Percentiles rank a stretch among this genome's conserved stretches.
Conservation (phyloP, 2,329 filamentous ascomycete species). For the Myriosclerotinia duriaeana region DNA sequence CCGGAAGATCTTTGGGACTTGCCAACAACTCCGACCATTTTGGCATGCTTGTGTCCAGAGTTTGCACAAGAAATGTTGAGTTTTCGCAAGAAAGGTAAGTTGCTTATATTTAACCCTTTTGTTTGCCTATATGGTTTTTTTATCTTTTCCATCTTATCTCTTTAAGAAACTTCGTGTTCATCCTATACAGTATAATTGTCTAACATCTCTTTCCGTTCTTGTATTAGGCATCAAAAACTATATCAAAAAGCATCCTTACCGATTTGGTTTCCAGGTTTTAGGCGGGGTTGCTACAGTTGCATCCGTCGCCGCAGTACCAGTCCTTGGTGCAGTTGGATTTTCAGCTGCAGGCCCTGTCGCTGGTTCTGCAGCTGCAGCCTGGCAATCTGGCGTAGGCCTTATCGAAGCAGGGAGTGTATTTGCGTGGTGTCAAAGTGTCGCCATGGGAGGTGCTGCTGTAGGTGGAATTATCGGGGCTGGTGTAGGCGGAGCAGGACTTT, state of each 20-base stretch:
- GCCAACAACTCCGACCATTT: neutral
- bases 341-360: conserved; percentile 30
- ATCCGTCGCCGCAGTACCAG: neutral
- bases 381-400: conserved; percentile 35
- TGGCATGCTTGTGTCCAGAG: neutral
- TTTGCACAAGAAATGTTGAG: neutral
- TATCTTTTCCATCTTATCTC: neutral
- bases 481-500: neutral
- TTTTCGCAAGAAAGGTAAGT: conserved; percentile 10
- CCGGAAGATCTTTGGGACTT: conserved; percentile 5
- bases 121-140: neutral
- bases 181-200: neutral
- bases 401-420: conserved; percentile 38
- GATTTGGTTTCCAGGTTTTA: conserved; percentile 3
- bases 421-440: conserved; percentile 38
- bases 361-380: conserved; percentile 34
- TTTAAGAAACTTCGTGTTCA: too few species aligned
- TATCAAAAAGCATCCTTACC: conserved; percentile 7
- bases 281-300: neutral
- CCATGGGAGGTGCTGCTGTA: conserved; percentile 14
- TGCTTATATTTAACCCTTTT: neutral
- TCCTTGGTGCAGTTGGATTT: conserved; percentile 32
- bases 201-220: neutral
- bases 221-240: neutral
- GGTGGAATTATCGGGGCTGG: conserved; percentile 8